Percentiles rank a stretch among this genome's conserved stretches.
Evolutionary conservation across 257 asterid species (phyloP).

Genomic region (Eustoma russellianum): DNA sequence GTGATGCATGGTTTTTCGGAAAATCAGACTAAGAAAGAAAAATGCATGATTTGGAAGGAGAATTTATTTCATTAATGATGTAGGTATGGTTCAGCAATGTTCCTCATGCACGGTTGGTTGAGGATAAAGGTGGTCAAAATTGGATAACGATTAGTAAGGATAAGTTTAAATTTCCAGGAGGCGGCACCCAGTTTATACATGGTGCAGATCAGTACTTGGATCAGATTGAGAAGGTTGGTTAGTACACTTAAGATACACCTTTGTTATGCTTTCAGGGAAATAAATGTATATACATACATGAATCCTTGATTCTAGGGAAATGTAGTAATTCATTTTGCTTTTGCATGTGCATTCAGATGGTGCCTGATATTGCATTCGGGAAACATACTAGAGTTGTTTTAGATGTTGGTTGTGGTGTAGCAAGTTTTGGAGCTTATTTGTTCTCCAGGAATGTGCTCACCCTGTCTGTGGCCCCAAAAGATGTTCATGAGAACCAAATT

Average conservation of each 20-base stretch:
- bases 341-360: slow-evolving; percentile 36
- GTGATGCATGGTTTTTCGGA: no score
- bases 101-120: slow-evolving; percentile 89
- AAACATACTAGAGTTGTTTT: slow-evolving; percentile 68
- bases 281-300: no score
- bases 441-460: slow-evolving; percentile 66
- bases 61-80: neutral
- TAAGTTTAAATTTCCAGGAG: slow-evolving; percentile 96
- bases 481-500: slow-evolving; percentile 89
- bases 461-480: slow-evolving; percentile 86
- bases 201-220: slow-evolving; percentile 93
- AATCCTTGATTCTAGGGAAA: no score
- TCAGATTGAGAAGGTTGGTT: slow-evolving; percentile 72
- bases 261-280: no score
- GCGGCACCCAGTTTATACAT: slow-evolving; percentile 92
- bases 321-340: neutral
- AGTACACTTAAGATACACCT: neutral
- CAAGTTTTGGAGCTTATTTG: slow-evolving; percentile 92
- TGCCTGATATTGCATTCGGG: slow-evolving; percentile 82
- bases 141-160: slow-evolving; percentile 77
- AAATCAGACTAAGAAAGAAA: no score
- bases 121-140: slow-evolving; percentile 95
- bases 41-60: no score
- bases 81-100: slow-evolving; percentile 99
- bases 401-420: slow-evolving; percentile 95